Percentiles rank a stretch among this genome's conserved stretches.
Evolutionary conservation across 2,329 filamentous ascomycete genomes (phyloP).

Genomic region (Neopestalotiopsis rosae): DNA sequence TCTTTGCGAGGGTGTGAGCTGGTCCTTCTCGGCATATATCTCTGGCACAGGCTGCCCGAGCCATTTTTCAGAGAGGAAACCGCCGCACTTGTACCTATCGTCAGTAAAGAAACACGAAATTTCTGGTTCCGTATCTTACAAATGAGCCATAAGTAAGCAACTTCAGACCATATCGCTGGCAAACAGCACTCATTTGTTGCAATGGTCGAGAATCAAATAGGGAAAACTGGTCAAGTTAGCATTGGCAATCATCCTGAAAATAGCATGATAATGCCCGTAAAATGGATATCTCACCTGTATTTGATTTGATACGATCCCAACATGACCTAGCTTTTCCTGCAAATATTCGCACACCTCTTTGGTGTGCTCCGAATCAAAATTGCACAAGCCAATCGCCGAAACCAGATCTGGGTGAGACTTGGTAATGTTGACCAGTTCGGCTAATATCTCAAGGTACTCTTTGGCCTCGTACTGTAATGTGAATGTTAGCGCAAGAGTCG

Average conservation of each 20-base stretch:
- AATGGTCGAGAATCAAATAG: slow-evolving; percentile 38
- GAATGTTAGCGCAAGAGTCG: background rate
- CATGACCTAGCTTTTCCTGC: slow-evolving; percentile 30
- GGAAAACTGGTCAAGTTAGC: slow-evolving; percentile 34
- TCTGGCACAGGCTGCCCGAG: slow-evolving; percentile 35
- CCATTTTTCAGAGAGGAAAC: slow-evolving; percentile 41
- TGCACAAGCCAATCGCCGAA: slow-evolving; percentile 39
- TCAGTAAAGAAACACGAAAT: background rate
- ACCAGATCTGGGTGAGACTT: slow-evolving; percentile 34
- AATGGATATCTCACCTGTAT: slow-evolving; percentile 34
- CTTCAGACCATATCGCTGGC: slow-evolving; percentile 35
- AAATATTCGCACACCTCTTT: slow-evolving; percentile 40
- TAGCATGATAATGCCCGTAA: background rate
- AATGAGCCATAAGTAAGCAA: slow-evolving; percentile 41
- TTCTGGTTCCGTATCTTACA: slow-evolving; percentile 27
- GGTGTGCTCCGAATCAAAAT: slow-evolving; percentile 39
- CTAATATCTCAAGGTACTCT: slow-evolving; percentile 40
- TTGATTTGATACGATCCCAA: slow-evolving; percentile 40
- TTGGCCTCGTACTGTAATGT: slow-evolving; percentile 37
- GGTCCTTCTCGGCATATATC: slow-evolving; percentile 34
- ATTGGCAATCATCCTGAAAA: background rate
- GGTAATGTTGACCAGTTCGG: slow-evolving; percentile 35
- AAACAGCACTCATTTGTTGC: slow-evolving; percentile 33
- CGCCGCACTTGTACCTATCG: slow-evolving; percentile 34
- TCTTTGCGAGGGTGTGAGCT: slow-evolving; percentile 42